These are phyloP conservation scores for Glycine soja DNA, from an alignment of 306 rosid species.

Conservation along the genomic window DNA sequence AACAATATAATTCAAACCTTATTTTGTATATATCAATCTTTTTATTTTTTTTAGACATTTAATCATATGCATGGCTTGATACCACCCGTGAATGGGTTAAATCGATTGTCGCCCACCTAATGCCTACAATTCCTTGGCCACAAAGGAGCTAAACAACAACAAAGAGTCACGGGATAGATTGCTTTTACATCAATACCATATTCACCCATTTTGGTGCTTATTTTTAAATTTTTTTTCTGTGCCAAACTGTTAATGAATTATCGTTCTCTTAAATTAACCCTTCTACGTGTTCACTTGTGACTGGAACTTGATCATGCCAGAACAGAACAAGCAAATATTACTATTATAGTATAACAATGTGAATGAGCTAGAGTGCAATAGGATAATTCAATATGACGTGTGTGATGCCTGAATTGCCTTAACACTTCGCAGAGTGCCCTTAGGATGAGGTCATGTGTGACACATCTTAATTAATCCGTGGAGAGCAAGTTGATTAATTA, in stretches of 20 bases:
- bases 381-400: slow-evolving; percentile 36
- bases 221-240: neutral
- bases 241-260: neutral
- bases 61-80: slow-evolving; percentile 37
- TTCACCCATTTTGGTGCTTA: too few relatives aligned
- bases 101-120: slow-evolving; percentile 53
- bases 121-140: slow-evolving; percentile 59
- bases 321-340: slow-evolving; percentile 32
- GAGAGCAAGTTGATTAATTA: too few relatives aligned
- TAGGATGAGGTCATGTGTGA: slow-evolving; percentile 34
- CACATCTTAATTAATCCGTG: neutral
- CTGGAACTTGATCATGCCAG: slow-evolving; percentile 26
- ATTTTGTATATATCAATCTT: too few relatives aligned
- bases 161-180: slow-evolving; percentile 67
- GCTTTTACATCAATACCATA: slow-evolving; percentile 45
- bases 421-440: neutral
- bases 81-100: slow-evolving; percentile 68
- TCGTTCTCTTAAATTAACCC: slow-evolving; percentile 18
- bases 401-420: slow-evolving; percentile 33
- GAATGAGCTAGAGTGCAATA: neutral
- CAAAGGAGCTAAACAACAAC: slow-evolving; percentile 66
- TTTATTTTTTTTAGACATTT: neutral
- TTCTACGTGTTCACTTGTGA: slow-evolving; percentile 36
- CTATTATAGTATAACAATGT: slow-evolving; percentile 1
- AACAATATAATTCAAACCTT: neutral